These are phyloP conservation scores for Myxozyma sirexii DNA, from an alignment of 805 yeast species.

Conservation along the genomic window DNA sequence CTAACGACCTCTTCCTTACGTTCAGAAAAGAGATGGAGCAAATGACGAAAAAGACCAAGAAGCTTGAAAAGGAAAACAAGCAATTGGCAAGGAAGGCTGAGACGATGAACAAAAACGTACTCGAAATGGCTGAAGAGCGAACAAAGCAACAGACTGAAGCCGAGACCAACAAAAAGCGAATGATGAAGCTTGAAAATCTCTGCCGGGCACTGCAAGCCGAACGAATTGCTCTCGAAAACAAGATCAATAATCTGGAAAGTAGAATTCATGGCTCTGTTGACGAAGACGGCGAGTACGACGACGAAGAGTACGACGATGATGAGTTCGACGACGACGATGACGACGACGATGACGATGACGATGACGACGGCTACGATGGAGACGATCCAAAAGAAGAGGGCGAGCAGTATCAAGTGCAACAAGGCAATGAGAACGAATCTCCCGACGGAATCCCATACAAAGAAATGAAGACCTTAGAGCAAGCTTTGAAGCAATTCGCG, in stretches of 20 bases:
- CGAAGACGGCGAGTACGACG: conserved; percentile 24
- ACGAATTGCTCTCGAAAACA: conserved; percentile 24
- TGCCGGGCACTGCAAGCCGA: conserved; percentile 32
- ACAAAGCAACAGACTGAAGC: conserved; percentile 26
- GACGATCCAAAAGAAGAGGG: not conserved
- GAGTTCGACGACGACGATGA: conserved; percentile 13
- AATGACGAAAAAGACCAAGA: conserved; percentile 30
- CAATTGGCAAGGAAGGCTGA: conserved; percentile 18
- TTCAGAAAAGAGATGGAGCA: conserved; percentile 33
- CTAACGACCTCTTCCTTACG: conserved; percentile 31
- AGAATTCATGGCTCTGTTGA: conserved; percentile 18
- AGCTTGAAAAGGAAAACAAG: conserved; percentile 32
- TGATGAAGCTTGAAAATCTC: conserved; percentile 27
- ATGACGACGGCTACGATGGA: conserved; percentile 4
- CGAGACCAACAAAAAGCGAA: conserved; percentile 21
- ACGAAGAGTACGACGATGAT: conserved; percentile 16
- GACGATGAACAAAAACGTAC: conserved; percentile 26
- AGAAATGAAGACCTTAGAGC: conserved; percentile 13
- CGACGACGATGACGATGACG: conserved; percentile 10
- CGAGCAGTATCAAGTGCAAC: not conserved
- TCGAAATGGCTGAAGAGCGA: conserved; percentile 32
- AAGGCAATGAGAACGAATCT: too few relatives aligned
- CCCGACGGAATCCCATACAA: not conserved
- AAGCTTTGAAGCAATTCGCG: conserved; percentile 11
- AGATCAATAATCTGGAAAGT: conserved; percentile 25